Conservation (phyloP, 1,284 basidiomycete genomes). For the Irpex rosettiformis region DNA sequence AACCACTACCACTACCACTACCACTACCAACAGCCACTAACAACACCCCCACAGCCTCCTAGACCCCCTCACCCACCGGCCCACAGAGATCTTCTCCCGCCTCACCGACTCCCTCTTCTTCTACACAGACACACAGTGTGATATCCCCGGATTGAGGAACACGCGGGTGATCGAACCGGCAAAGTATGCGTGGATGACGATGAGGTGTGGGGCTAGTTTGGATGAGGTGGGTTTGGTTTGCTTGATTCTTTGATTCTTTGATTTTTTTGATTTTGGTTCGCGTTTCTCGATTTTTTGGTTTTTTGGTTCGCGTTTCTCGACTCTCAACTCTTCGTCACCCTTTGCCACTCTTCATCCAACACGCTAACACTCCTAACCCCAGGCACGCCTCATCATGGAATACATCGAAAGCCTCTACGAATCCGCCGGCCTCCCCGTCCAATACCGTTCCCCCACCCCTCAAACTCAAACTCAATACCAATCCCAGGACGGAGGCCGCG, state of each 20-base stretch:
- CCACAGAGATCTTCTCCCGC: conserved; percentile 2
- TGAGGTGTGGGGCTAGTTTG: background rate
- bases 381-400: background rate
- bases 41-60: background rate
- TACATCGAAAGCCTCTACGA: background rate
- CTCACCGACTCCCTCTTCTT: conserved; percentile 7
- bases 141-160: conserved; percentile 2
- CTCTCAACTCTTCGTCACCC: too few relatives aligned
- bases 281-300: too few relatives aligned
- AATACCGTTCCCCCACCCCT: too few relatives aligned
- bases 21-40: too few relatives aligned
- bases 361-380: too few relatives aligned
- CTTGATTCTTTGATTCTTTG: too few relatives aligned
- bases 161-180: conserved; percentile 8
- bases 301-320: too few relatives aligned
- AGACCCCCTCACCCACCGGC: background rate
- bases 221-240: background rate
- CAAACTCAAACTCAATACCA: too few relatives aligned
- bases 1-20: too few relatives aligned
- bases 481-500: background rate
- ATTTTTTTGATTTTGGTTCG: too few relatives aligned
- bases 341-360: too few relatives aligned
- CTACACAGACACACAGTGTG: conserved; percentile 3
- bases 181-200: conserved; percentile 7
- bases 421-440: background rate